These are phyloP conservation scores for Sporothrix pallida DNA, from an alignment of 2,329 filamentous ascomycete species.

Conservation along the genomic window DNA sequence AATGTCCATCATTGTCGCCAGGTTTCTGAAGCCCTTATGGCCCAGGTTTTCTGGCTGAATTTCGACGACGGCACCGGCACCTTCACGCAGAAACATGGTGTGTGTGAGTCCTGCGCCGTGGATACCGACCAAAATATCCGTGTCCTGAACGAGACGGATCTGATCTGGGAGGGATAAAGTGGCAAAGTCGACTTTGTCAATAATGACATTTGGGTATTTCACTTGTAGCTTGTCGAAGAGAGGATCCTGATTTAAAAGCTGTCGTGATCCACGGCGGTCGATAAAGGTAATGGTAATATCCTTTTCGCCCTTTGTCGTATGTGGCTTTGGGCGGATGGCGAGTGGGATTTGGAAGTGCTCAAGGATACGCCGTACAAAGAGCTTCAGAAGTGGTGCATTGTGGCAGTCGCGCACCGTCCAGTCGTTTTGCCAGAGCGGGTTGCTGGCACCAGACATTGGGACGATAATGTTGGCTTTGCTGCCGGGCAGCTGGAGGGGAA, in stretches of 20 bases:
- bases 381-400: constrained; percentile 42
- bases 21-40: constrained; percentile 51
- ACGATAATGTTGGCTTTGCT: constrained; percentile 45
- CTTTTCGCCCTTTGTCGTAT: constrained; percentile 18
- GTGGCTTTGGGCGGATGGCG: background rate
- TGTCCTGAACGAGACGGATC: constrained; percentile 45
- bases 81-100: constrained; percentile 47
- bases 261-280: constrained; percentile 44
- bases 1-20: constrained; percentile 48
- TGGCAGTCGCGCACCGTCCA: constrained; percentile 45
- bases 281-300: constrained; percentile 46
- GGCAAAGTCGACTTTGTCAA: constrained; percentile 47
- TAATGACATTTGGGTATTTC: background rate
- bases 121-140: constrained; percentile 51
- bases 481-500: background rate
- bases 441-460: constrained; percentile 50
- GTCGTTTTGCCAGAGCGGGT: constrained; percentile 52
- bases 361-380: constrained; percentile 46
- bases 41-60: constrained; percentile 48
- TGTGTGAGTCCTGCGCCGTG: constrained; percentile 54
- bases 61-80: constrained; percentile 49
- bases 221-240: constrained; percentile 39
- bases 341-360: constrained; percentile 38
- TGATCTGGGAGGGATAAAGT: constrained; percentile 47
- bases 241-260: constrained; percentile 42